These are phyloP conservation scores for Yarrowia alimentaria DNA, from an alignment of 805 yeast genomes.

Conservation along the genomic window DNA sequence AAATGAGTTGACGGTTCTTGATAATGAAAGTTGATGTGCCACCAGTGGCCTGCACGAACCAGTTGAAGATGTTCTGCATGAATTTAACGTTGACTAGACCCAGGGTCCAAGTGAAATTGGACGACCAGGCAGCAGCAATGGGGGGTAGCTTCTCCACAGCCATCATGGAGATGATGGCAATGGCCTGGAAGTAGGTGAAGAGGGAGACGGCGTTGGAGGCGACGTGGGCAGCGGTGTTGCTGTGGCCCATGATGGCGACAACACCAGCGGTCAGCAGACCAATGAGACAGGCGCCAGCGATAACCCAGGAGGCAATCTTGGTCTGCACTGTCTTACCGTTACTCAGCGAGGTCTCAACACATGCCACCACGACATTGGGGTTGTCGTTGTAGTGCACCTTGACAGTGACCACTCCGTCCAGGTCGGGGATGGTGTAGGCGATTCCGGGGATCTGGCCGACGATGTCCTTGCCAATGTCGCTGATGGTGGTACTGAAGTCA, in stretches of 20 bases:
- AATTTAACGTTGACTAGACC: constrained; percentile 77
- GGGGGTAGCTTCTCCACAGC: constrained; percentile 92
- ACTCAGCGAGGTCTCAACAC: constrained; percentile 82
- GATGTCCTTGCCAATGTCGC: constrained; percentile 43
- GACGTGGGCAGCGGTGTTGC: constrained; percentile 91
- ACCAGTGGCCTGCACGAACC: constrained; percentile 96
- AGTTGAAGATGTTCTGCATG: constrained; percentile 79
- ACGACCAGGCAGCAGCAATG: constrained; percentile 97
- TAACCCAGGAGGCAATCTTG: constrained; percentile 90
- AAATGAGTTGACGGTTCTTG: constrained; percentile 58
- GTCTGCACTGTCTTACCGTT: constrained; percentile 95
- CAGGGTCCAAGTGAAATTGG: constrained; percentile 94
- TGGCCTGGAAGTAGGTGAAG: constrained; percentile 88
- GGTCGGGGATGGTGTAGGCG: constrained; percentile 88
- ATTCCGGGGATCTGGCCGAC: constrained; percentile 66
- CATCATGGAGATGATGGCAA: constrained; percentile 93
- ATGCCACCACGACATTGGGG: constrained; percentile 60
- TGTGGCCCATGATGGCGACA: constrained; percentile 82
- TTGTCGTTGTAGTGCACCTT: constrained; percentile 56
- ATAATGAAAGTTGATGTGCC: constrained; percentile 80
- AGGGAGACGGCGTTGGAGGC: constrained; percentile 94
- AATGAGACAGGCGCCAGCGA: constrained; percentile 84
- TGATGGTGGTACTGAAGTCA: constrained; percentile 47
- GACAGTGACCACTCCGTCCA: constrained; percentile 88
- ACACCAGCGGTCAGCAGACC: constrained; percentile 87